Evolutionary conservation across 257 asterid genomes (phyloP).

Genomic region (Paraleonurus japonicus): DNA sequence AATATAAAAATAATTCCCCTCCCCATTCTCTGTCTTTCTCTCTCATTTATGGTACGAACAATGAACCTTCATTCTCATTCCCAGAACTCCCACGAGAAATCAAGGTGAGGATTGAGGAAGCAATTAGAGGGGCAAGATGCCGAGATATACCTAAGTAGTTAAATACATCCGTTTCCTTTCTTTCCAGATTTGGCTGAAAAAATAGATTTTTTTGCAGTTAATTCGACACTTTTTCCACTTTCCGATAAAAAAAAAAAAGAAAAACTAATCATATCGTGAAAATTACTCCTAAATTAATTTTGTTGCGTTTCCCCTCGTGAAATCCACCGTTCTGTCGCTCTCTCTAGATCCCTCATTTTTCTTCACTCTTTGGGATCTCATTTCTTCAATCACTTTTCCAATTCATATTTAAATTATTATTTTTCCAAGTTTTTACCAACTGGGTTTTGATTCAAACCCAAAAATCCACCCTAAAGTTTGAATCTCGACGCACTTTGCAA

Average conservation of each 20-base stretch:
- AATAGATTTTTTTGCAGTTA: slow-evolving; percentile 19
- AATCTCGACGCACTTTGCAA: slow-evolving; percentile 30
- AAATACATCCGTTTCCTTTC: background rate
- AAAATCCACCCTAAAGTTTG: slow-evolving; percentile 26
- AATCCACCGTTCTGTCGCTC: slow-evolving; percentile 39
- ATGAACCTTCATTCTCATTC: background rate
- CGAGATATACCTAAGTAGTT: too few species aligned
- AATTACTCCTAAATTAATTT: slow-evolving; percentile 39
- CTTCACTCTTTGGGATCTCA: slow-evolving; percentile 28
- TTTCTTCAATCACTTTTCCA: slow-evolving; percentile 16
- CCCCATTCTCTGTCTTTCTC: background rate
- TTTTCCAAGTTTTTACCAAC: background rate
- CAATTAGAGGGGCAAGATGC: background rate
- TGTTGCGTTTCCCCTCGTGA: slow-evolving; percentile 37
- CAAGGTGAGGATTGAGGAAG: slow-evolving; percentile 3
- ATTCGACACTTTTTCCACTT: slow-evolving; percentile 17
- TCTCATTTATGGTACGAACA: slow-evolving; percentile 25
- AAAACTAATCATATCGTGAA: slow-evolving; percentile 29
- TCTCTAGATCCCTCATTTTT: slow-evolving; percentile 29
- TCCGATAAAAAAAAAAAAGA: background rate
- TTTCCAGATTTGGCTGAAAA: slow-evolving; percentile 21
- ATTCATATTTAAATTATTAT: slow-evolving; percentile 11
- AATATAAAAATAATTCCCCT: background rate
- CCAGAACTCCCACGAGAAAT: slow-evolving; percentile 16
- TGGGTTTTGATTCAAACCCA: slow-evolving; percentile 28